Percentiles rank a stretch among this genome's conserved stretches.
Evolutionary conservation across 257 asterid genomes (phyloP).

Genomic region (Solanum piurae): DNA sequence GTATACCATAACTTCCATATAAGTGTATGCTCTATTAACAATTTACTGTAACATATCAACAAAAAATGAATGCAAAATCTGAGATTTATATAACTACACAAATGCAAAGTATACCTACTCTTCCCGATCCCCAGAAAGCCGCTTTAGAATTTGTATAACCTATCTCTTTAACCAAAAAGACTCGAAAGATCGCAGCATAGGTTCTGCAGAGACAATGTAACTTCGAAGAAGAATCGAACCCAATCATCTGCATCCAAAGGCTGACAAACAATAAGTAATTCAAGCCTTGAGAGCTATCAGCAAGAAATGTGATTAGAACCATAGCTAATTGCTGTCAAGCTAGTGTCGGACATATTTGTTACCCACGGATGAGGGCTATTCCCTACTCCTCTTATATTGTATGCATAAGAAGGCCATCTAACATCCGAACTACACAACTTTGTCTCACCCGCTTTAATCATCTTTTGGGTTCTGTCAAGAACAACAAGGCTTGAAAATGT

Average conservation of each 20-base stretch:
- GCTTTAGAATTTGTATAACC: background rate
- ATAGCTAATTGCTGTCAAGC: slow-evolving; percentile 75
- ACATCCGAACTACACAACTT: slow-evolving; percentile 40
- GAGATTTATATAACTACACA: background rate
- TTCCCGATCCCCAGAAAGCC: background rate
- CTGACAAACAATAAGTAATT: background rate
- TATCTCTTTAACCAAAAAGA: background rate
- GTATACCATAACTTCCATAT: background rate
- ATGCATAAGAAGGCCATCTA: slow-evolving; percentile 67
- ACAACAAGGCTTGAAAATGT: slow-evolving; percentile 91
- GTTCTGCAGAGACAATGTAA: background rate
- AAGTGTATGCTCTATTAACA: background rate
- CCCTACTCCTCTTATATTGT: slow-evolving; percentile 42
- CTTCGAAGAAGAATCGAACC: background rate
- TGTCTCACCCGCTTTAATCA: slow-evolving; percentile 27
- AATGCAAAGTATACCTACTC: background rate
- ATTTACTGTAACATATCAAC: background rate
- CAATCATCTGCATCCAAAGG: background rate
- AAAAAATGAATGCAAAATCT: background rate
- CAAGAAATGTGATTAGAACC: slow-evolving; percentile 69
- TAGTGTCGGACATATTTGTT: slow-evolving; percentile 67
- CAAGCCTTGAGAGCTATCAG: slow-evolving; percentile 4
- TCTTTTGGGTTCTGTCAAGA: slow-evolving; percentile 73
- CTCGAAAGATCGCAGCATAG: background rate
- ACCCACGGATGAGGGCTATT: slow-evolving; percentile 63